phyloP scores from a whole-genome alignment of 306 rosid genomes.

The Quercus agrifolia region DNA sequence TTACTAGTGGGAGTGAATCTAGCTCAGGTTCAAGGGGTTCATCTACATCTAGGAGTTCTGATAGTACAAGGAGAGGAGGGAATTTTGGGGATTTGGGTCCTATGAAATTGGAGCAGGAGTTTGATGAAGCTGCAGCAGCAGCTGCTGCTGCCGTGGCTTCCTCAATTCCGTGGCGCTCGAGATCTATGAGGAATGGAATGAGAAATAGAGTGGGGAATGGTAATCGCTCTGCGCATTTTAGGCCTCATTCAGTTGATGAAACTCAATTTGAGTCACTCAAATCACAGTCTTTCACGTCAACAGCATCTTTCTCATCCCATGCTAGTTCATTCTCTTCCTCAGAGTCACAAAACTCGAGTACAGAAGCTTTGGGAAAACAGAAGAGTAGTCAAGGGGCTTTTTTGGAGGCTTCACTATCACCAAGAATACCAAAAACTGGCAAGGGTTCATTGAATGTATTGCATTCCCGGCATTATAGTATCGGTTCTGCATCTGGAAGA shows the following conservation, averaged over 20 bases:
- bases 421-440: slow-evolving; percentile 25
- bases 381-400: slow-evolving; percentile 42
- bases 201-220: slow-evolving; percentile 32
- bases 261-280: slow-evolving; percentile 56
- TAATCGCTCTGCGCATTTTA: slow-evolving; percentile 39
- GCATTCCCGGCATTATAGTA: slow-evolving; percentile 41
- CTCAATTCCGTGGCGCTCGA: slow-evolving; percentile 46
- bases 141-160: slow-evolving; percentile 38
- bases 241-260: slow-evolving; percentile 74
- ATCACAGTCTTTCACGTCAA: slow-evolving; percentile 37
- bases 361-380: slow-evolving; percentile 32
- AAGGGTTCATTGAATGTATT: slow-evolving; percentile 36
- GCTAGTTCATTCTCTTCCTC: slow-evolving; percentile 51
- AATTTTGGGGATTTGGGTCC: slow-evolving; percentile 48
- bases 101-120: slow-evolving; percentile 40
- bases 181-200: slow-evolving; percentile 37
- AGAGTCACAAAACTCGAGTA: slow-evolving; percentile 21
- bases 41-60: slow-evolving; percentile 30
- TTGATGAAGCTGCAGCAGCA: slow-evolving; percentile 37
- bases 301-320: slow-evolving; percentile 47
- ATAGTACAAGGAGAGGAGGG: slow-evolving; percentile 33
- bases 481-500: slow-evolving; percentile 35
- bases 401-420: slow-evolving; percentile 35
- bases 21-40: slow-evolving; percentile 58
- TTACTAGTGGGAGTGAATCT: slow-evolving; percentile 47